These are phyloP conservation scores for Alloteropsis angusta DNA, from an alignment of 202 grass and related monocot genomes.

Conservation along the genomic window DNA sequence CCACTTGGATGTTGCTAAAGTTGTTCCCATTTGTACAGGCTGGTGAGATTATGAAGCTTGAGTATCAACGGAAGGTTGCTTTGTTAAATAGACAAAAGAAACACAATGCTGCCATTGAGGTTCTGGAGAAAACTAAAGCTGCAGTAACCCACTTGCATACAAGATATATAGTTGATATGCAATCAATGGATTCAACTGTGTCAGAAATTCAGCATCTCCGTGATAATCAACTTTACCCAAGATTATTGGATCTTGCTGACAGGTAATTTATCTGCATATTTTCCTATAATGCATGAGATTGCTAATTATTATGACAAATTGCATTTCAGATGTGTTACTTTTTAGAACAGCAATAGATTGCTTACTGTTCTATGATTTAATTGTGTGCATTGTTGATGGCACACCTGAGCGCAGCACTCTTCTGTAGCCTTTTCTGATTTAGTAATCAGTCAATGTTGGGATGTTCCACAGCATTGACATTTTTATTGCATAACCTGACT, in stretches of 20 bases:
- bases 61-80: constrained; percentile 91
- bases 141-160: constrained; percentile 96
- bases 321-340: not conserved
- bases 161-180: constrained; percentile 93
- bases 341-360: constrained; percentile 5
- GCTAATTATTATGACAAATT: not conserved
- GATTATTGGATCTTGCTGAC: constrained; percentile 61
- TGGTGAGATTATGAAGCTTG: constrained; percentile 92
- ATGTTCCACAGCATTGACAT: not conserved
- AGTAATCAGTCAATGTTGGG: not conserved
- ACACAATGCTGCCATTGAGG: constrained; percentile 52
- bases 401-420: not conserved
- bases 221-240: constrained; percentile 78
- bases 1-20: not conserved
- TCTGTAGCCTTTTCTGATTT: not conserved
- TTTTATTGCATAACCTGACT: not conserved
- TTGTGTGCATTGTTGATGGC: not conserved
- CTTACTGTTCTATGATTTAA: not conserved
- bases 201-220: constrained; percentile 90
- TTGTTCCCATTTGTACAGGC: constrained; percentile 43
- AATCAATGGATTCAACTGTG: constrained; percentile 98
- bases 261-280: constrained; percentile 48
- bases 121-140: constrained; percentile 94
- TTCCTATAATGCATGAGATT: not conserved
- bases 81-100: constrained; percentile 97